These are phyloP conservation scores for Dionaea muscipula DNA, from an alignment of 179 eudicot genomes.

Conservation along the genomic window DNA sequence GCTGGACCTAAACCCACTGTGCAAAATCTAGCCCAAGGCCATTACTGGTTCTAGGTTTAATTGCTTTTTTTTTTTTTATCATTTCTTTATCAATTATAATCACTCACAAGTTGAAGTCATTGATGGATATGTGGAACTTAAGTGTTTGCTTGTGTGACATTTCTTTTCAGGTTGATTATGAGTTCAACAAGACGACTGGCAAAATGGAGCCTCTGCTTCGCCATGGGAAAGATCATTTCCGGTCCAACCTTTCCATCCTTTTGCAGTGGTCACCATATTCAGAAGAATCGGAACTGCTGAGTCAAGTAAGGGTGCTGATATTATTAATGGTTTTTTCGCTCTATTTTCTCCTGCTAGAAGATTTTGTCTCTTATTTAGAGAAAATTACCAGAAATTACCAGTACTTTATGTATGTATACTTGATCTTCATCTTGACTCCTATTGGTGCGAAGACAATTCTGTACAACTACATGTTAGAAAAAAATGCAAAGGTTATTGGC, in stretches of 20 bases:
- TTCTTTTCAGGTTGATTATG: conserved; percentile 56
- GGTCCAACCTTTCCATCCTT: conserved; percentile 44
- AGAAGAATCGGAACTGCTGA: conserved; percentile 48
- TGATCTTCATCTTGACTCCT: too few species aligned
- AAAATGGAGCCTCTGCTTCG: conserved; percentile 28
- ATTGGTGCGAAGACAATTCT: background rate
- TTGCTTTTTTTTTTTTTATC: too few species aligned
- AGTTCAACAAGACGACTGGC: conserved; percentile 30
- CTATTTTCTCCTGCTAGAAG: too few species aligned
- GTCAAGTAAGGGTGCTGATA: conserved; percentile 39
- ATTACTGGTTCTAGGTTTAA: too few species aligned
- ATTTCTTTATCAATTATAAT: background rate
- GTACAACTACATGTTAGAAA: background rate
- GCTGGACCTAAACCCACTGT: too few species aligned
- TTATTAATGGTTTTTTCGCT: background rate
- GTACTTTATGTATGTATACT: too few species aligned
- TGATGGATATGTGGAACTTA: background rate
- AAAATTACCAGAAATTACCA: too few species aligned
- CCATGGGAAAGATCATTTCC: conserved; percentile 29
- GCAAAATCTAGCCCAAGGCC: too few species aligned
- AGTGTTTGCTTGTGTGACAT: background rate
- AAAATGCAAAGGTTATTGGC: background rate
- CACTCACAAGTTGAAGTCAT: background rate
- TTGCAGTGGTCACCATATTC: conserved; percentile 80
- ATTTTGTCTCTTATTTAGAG: too few species aligned